Conservation (phyloP, 352 stramenopile genomes). For the Phytophthora agathidicida region DNA sequence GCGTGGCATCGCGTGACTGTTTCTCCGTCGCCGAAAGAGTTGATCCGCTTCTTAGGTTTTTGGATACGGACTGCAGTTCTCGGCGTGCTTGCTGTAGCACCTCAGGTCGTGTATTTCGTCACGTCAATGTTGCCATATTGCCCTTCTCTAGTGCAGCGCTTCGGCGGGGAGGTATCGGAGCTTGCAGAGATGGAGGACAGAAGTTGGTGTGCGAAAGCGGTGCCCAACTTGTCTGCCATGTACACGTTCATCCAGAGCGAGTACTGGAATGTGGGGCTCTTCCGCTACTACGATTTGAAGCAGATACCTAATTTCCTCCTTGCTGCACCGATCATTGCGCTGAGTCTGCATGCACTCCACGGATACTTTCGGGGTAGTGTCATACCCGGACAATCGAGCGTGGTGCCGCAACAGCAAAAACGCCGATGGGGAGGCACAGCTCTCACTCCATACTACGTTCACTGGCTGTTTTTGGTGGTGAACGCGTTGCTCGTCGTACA, state of each 20-base stretch:
- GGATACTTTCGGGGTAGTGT: conserved; percentile 50
- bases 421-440: conserved; percentile 18
- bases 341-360: conserved; percentile 62
- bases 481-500: conserved; percentile 83
- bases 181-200: conserved; percentile 39
- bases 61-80: conserved; percentile 71
- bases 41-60: conserved; percentile 50
- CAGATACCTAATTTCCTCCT: conserved; percentile 96
- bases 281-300: conserved; percentile 94
- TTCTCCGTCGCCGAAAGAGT: conserved; percentile 47
- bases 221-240: conserved; percentile 86
- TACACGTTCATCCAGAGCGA: conserved; percentile 95
- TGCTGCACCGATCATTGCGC: conserved; percentile 82
- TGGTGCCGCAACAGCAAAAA: conserved; percentile 4
- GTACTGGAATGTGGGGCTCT: conserved; percentile 96
- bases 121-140: conserved; percentile 67
- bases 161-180: conserved; percentile 6
- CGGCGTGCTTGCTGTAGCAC: conserved; percentile 60
- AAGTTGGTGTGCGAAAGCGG: conserved; percentile 65
- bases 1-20: conserved; percentile 67
- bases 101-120: conserved; percentile 78
- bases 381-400: conserved; percentile 13
- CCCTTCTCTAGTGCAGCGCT: conserved; percentile 42
- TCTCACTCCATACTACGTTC: conserved; percentile 62
- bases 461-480: conserved; percentile 79